phyloP scores from a whole-genome alignment of 2,329 filamentous ascomycete species.

The Fusarium aywerte region DNA sequence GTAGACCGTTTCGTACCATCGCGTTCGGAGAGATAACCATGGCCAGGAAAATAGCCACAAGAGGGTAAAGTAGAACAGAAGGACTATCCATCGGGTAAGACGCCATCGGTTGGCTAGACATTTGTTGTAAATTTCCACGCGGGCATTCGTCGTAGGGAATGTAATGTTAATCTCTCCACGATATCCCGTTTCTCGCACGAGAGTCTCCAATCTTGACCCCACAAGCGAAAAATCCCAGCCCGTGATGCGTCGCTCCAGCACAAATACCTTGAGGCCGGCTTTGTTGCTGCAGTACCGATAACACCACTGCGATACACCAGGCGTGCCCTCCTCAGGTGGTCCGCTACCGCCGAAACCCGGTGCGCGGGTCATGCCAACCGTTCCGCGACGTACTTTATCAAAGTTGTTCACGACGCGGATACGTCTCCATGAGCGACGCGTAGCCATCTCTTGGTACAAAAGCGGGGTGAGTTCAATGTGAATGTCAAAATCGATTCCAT shows the following conservation, averaged over 20 bases:
- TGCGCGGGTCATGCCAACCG: conserved; percentile 64
- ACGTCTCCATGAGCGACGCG: conserved; percentile 54
- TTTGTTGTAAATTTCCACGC: conserved; percentile 72
- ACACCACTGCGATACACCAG: conserved; percentile 69
- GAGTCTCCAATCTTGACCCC: conserved; percentile 60
- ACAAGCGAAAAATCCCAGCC: conserved; percentile 71
- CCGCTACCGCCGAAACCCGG: conserved; percentile 54
- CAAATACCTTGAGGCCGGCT: conserved; percentile 67
- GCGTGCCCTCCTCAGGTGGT: conserved; percentile 47
- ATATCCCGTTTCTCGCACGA: conserved; percentile 75
- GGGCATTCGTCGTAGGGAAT: conserved; percentile 67
- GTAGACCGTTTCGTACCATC: conserved; percentile 71
- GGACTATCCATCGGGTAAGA: conserved; percentile 69
- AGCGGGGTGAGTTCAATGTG: conserved; percentile 68
- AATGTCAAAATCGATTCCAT: conserved; percentile 69
- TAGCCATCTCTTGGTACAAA: conserved; percentile 60
- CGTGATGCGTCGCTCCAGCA: conserved; percentile 61
- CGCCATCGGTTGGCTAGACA: conserved; percentile 73
- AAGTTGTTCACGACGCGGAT: conserved; percentile 66
- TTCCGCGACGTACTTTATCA: conserved; percentile 73
- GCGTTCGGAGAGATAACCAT: conserved; percentile 73
- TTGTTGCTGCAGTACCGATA: conserved; percentile 71
- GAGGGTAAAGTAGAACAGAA: conserved; percentile 73
- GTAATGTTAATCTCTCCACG: conserved; percentile 67
- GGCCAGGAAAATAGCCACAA: conserved; percentile 79